These are phyloP conservation scores for Xerocomus brunneocitrinus DNA, from an alignment of 768 basidiomycete species.

Conservation along the genomic window DNA sequence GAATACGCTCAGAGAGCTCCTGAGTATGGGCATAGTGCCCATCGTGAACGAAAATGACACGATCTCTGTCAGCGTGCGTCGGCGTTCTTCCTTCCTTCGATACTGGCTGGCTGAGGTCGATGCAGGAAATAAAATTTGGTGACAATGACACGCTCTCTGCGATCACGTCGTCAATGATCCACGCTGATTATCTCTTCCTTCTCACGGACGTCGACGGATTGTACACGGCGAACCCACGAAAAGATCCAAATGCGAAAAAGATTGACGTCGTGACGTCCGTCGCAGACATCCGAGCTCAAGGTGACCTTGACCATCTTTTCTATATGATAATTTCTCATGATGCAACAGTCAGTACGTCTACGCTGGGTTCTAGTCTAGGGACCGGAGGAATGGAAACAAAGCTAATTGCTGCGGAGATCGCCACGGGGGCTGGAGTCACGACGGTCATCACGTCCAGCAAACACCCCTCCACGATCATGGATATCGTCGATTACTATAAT, in stretches of 20 bases:
- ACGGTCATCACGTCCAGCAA: constrained; percentile 89
- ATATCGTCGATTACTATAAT: constrained; percentile 76
- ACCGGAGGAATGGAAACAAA: constrained; percentile 99
- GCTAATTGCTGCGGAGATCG: constrained; percentile 96
- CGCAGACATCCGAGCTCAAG: constrained; percentile 72
- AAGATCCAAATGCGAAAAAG: constrained; percentile 74
- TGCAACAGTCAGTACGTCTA: constrained; percentile 78
- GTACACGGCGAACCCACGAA: constrained; percentile 93
- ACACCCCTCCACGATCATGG: constrained; percentile 65
- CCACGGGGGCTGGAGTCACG: constrained; percentile 90
- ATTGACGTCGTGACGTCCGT: constrained; percentile 85
- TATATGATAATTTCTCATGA: not conserved
- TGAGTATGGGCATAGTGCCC: constrained; percentile 92
- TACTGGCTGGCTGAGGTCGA: constrained; percentile 1
- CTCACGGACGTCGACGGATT: constrained; percentile 95
- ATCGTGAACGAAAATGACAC: constrained; percentile 99
- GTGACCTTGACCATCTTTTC: constrained; percentile 35
- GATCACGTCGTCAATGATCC: constrained; percentile 95
- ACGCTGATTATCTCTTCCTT: constrained; percentile 95
- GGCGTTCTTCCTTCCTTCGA: not conserved
- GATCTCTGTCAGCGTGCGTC: constrained; percentile 88
- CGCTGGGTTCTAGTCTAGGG: constrained; percentile 88
- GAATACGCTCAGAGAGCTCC: constrained; percentile 87
- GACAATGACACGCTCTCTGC: constrained; percentile 98
- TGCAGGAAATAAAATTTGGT: constrained; percentile 98